Evolutionary conservation across 2,329 filamentous ascomycete species (phyloP).

Genomic region (Phyllosticta citrichinensis): DNA sequence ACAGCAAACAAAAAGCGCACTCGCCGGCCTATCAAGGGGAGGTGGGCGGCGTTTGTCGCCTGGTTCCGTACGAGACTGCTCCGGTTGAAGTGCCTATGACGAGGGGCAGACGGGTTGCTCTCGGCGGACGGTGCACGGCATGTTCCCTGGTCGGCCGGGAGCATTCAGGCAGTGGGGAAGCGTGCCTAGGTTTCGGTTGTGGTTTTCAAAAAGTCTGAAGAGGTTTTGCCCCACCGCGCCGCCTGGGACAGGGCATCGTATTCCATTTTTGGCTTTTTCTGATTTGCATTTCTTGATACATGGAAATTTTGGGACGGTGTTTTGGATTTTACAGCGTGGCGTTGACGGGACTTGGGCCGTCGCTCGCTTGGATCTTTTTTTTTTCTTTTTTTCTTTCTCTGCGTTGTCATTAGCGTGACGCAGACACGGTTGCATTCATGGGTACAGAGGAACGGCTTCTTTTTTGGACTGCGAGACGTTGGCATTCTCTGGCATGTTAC

Average conservation of each 20-base stretch:
- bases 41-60: slow-evolving; percentile 46
- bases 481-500: not conserved
- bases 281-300: not conserved
- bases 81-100: slow-evolving; percentile 30
- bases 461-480: not conserved
- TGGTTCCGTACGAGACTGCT: slow-evolving; percentile 48
- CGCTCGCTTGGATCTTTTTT: slow-evolving; percentile 2
- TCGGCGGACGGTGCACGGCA: not conserved
- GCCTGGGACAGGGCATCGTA: not conserved
- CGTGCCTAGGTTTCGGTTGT: not conserved
- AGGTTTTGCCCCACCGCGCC: not conserved
- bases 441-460: not conserved
- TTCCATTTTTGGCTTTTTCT: not conserved
- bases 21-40: slow-evolving; percentile 29
- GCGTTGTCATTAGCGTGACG: not conserved
- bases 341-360: slow-evolving; percentile 3
- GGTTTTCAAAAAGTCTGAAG: not conserved
- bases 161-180: not conserved
- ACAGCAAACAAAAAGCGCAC: slow-evolving; percentile 24
- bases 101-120: slow-evolving; percentile 6
- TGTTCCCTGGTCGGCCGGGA: not conserved
- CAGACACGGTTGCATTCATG: not conserved
- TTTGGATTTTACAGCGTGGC: slow-evolving; percentile 8
- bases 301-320: not conserved
- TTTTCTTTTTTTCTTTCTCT: not conserved